Percentiles rank a stretch among this genome's conserved stretches.
Conservation (phyloP, 164 flowering plant species). For the Paratinospora sagittata region DNA sequence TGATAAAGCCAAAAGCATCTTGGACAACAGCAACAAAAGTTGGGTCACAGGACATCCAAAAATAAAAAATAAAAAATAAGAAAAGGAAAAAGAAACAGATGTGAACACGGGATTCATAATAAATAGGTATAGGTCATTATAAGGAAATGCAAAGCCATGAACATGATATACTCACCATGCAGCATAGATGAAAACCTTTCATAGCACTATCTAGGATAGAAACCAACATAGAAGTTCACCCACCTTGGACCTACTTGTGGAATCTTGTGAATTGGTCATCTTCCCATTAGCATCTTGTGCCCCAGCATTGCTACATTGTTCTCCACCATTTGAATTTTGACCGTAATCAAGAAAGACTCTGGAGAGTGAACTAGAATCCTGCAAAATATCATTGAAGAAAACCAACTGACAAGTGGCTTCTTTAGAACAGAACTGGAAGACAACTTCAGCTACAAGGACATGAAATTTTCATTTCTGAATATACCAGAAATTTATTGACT, state of each 20-base stretch:
- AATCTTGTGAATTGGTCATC: constrained; percentile 5
- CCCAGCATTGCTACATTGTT: constrained; percentile 5
- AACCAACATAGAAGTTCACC: background rate
- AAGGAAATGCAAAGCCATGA: background rate
- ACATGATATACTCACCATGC: background rate
- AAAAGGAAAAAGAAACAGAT: background rate
- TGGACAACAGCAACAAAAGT: too few relatives aligned
- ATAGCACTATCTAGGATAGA: background rate
- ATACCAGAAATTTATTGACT: constrained; percentile 28
- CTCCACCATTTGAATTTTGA: constrained; percentile 9
- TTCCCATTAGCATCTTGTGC: background rate
- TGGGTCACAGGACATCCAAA: too few relatives aligned
- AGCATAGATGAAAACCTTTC: too few relatives aligned
- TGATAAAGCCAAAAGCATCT: too few relatives aligned
- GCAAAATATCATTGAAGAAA: constrained; percentile 32
- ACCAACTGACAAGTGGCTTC: constrained; percentile 23
- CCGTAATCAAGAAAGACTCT: constrained; percentile 31
- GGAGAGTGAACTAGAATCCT: constrained; percentile 37
- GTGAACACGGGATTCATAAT: background rate
- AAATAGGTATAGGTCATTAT: background rate
- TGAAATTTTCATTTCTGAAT: background rate
- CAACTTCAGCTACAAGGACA: constrained; percentile 5
- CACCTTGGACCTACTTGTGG: constrained; percentile 25
- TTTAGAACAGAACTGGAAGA: constrained; percentile 5
- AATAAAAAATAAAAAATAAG: too few relatives aligned